Evolutionary conservation across 139 green algal species (phyloP).

Genomic region (Bryopsis sp.): DNA sequence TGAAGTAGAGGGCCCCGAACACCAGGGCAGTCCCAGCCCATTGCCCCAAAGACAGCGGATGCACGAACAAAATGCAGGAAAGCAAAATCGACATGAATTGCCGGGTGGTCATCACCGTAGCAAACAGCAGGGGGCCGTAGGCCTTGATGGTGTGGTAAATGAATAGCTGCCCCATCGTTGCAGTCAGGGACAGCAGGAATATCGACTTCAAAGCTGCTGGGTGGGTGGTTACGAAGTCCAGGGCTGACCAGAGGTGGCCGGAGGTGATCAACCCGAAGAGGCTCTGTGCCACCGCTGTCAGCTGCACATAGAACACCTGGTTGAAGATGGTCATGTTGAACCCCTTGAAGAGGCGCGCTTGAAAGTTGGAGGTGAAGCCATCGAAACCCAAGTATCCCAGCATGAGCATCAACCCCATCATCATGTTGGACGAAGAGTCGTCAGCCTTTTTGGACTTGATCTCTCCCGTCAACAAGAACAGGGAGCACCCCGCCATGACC

Average conservation of each 20-base stretch:
- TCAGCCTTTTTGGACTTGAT: constrained; percentile 22
- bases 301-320: constrained; percentile 76
- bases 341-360: constrained; percentile 86
- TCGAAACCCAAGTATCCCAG: constrained; percentile 88
- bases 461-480: constrained; percentile 64
- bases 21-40: constrained; percentile 52
- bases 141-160: constrained; percentile 86
- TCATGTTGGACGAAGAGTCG: constrained; percentile 22
- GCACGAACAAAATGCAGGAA: constrained; percentile 67
- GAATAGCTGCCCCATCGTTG: constrained; percentile 47
- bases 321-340: constrained; percentile 93
- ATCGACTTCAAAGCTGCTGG: constrained; percentile 48
- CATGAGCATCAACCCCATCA: constrained; percentile 79
- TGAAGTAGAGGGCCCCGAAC: constrained; percentile 54
- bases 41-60: constrained; percentile 54
- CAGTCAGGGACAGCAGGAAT: constrained; percentile 48
- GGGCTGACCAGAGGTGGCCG: constrained; percentile 45
- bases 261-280: constrained; percentile 34
- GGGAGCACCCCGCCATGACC: constrained; percentile 77
- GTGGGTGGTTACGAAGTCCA: constrained; percentile 59
- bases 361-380: constrained; percentile 97
- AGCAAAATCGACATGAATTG: constrained; percentile 87
- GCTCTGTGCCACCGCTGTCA: constrained; percentile 10
- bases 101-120: constrained; percentile 87
- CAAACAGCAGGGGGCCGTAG: constrained; percentile 87